These are phyloP conservation scores for Boletellus emodensis DNA, from an alignment of 768 basidiomycete species.

Conservation along the genomic window DNA sequence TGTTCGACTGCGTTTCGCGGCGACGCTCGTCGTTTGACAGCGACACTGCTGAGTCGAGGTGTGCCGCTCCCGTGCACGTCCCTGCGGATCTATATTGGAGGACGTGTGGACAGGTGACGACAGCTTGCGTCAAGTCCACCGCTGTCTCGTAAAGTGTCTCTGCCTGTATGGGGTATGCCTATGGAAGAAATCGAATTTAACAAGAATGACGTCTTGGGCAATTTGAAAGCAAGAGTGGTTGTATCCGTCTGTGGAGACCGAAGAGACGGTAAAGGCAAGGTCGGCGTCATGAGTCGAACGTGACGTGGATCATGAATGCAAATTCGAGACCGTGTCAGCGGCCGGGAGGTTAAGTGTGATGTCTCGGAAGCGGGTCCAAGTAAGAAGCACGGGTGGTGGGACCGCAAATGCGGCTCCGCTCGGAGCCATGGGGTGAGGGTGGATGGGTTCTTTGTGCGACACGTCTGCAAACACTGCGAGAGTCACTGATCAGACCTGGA, in stretches of 20 bases:
- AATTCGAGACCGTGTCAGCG: background rate
- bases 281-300: background rate
- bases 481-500: background rate
- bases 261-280: background rate
- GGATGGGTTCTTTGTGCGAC: constrained; percentile 2
- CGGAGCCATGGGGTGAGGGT: background rate
- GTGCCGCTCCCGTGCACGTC: background rate
- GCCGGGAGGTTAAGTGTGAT: constrained; percentile 1
- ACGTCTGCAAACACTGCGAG: constrained; percentile 11
- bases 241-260: background rate
- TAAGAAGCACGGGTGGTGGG: constrained; percentile 13
- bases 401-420: constrained; percentile 13
- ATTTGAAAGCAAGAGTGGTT: background rate
- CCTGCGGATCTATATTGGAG: background rate
- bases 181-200: constrained; percentile 5
- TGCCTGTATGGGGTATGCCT: background rate
- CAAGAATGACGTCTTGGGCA: constrained; percentile 1
- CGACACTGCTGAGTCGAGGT: constrained; percentile 8
- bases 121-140: constrained; percentile 3
- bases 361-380: constrained; percentile 3
- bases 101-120: constrained; percentile 4
- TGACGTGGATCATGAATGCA: constrained; percentile 3
- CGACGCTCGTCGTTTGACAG: constrained; percentile 36
- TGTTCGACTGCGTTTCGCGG: constrained; percentile 61
- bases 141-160: background rate